A percentile compares a stretch with the other conserved stretches of the same genome.
These are phyloP conservation scores for Stagonosporopsis rhizophila DNA, from an alignment of 2,329 filamentous ascomycete species.

Conservation along the genomic window DNA sequence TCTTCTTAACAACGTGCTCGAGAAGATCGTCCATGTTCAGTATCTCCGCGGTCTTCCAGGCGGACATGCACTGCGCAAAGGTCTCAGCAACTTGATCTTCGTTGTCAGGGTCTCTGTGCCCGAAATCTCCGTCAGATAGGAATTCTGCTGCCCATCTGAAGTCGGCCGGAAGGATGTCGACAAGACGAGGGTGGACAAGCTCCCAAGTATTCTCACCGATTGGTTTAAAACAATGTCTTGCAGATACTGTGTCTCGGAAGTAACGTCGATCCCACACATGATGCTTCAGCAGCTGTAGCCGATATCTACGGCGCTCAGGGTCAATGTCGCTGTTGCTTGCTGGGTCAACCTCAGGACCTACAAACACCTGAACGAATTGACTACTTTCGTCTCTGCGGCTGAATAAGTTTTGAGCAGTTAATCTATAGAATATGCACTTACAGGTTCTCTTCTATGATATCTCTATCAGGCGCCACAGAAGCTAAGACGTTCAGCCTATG, in stretches of 20 bases:
- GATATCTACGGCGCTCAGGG: slow-evolving; percentile 7
- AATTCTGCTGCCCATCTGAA: slow-evolving; percentile 39
- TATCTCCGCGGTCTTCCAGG: slow-evolving; percentile 32
- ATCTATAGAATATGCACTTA: slow-evolving; percentile 9
- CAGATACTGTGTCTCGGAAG: slow-evolving; percentile 20
- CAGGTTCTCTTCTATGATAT: slow-evolving; percentile 31
- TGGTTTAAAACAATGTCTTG: slow-evolving; percentile 17
- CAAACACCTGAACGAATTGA: slow-evolving; percentile 29
- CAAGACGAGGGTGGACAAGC: slow-evolving; percentile 26
- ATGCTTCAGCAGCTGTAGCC: slow-evolving; percentile 12
- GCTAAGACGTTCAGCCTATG: background rate
- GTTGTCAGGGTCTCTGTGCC: slow-evolving; percentile 17
- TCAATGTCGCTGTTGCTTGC: slow-evolving; percentile 20
- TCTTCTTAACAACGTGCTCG: slow-evolving; percentile 33
- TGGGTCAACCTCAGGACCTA: slow-evolving; percentile 7
- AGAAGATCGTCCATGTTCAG: slow-evolving; percentile 38
- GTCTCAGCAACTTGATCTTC: slow-evolving; percentile 20
- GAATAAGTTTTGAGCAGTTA: background rate
- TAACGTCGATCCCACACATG: slow-evolving; percentile 26
- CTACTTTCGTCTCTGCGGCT: slow-evolving; percentile 21
- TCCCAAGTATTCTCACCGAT: slow-evolving; percentile 26
- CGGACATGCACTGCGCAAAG: slow-evolving; percentile 28
- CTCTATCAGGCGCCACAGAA: slow-evolving; percentile 10
- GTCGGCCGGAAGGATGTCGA: slow-evolving; percentile 23
- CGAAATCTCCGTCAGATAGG: slow-evolving; percentile 31